These are phyloP conservation scores for Talaromyces nanjingensis DNA, from an alignment of 495 filamentous ascomycete genomes.

Conservation along the genomic window DNA sequence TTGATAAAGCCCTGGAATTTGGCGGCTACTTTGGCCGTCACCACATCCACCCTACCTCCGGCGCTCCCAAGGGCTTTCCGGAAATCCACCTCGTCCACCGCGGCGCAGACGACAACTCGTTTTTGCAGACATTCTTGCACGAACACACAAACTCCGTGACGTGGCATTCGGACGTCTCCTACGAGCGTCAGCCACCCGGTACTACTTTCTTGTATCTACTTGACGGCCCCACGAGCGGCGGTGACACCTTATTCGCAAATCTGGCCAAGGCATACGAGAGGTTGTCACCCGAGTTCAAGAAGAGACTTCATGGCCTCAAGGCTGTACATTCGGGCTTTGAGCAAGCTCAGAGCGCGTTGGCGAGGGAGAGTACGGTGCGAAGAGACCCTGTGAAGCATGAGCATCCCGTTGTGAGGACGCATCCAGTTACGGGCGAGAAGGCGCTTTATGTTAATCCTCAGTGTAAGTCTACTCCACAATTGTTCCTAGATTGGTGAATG, in stretches of 20 bases:
- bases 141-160: slow-evolving; percentile 49
- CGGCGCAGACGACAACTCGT: slow-evolving; percentile 43
- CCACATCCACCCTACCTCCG: slow-evolving; percentile 57
- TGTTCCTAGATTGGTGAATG: not conserved
- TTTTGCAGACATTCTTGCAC: slow-evolving; percentile 40
- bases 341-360: slow-evolving; percentile 42
- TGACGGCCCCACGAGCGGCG: slow-evolving; percentile 52
- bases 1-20: slow-evolving; percentile 48
- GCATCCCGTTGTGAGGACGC: slow-evolving; percentile 56
- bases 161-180: slow-evolving; percentile 63
- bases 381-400: slow-evolving; percentile 48
- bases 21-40: slow-evolving; percentile 56
- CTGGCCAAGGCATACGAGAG: slow-evolving; percentile 50
- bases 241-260: slow-evolving; percentile 58
- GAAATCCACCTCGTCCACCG: slow-evolving; percentile 57
- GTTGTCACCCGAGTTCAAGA: slow-evolving; percentile 48
- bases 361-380: slow-evolving; percentile 43
- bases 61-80: slow-evolving; percentile 51
- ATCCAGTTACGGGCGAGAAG: slow-evolving; percentile 63
- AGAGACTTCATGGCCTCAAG: slow-evolving; percentile 51
- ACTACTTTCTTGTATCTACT: slow-evolving; percentile 59
- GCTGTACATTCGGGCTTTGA: slow-evolving; percentile 53
- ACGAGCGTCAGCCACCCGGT: slow-evolving; percentile 58
- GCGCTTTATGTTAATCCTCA: slow-evolving; percentile 80
- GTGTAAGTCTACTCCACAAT: slow-evolving; percentile 49